These are phyloP conservation scores for Spongospora subterranea DNA, from an alignment of 208 protist species.

Conservation along the genomic window DNA sequence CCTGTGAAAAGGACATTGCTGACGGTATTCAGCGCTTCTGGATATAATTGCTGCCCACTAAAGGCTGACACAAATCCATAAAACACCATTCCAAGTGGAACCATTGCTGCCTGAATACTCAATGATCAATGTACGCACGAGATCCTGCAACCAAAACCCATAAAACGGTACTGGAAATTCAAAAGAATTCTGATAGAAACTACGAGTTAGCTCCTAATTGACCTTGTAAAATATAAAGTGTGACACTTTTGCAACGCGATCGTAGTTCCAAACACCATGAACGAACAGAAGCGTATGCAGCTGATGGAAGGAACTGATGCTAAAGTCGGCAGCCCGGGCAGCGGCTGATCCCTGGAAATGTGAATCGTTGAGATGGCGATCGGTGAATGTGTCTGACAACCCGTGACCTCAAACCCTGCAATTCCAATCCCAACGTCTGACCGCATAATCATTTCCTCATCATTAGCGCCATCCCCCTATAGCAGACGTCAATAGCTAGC, in stretches of 20 bases:
- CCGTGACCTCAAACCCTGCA: constrained; percentile 7
- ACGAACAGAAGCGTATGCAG: constrained; percentile 49
- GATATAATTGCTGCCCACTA: constrained; percentile 36
- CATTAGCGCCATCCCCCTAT: constrained; percentile 56
- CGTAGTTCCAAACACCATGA: constrained; percentile 46
- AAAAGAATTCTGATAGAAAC: no score
- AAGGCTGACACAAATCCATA: constrained; percentile 5
- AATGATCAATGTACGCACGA: no score
- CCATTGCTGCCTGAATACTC: neutral
- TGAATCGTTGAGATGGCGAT: neutral
- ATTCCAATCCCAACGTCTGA: constrained; percentile 54
- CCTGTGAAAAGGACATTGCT: constrained; percentile 36
- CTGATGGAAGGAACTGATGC: constrained; percentile 9
- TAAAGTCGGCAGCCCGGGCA: constrained; percentile 17
- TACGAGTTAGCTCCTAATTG: neutral
- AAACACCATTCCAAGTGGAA: neutral
- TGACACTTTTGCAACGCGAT: constrained; percentile 33
- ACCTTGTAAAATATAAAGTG: constrained; percentile 57
- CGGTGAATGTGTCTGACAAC: neutral
- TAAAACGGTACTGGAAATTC: no score
- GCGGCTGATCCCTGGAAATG: constrained; percentile 14
- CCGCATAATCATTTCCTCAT: constrained; percentile 49
- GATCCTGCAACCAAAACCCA: no score
- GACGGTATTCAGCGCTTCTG: constrained; percentile 13
- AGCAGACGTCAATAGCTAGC: neutral